phyloP scores from a whole-genome alignment of 495 filamentous ascomycete species.

The Annulohypoxylon maeteangense region DNA sequence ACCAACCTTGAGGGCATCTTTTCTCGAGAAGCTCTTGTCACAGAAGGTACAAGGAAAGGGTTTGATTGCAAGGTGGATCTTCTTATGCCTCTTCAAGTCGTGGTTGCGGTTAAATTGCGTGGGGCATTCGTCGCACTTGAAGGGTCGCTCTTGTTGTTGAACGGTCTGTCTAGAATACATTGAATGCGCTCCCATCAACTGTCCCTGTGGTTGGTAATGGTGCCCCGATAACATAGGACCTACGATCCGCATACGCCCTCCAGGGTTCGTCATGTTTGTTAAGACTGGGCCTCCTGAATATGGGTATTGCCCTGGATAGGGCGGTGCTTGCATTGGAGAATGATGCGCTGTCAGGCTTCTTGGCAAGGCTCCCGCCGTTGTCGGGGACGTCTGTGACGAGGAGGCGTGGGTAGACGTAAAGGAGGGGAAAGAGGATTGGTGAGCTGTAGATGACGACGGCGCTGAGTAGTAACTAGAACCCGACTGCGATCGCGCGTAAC shows the following conservation, averaged over 20 bases:
- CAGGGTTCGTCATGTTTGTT: slow-evolving; percentile 80
- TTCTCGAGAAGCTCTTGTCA: slow-evolving; percentile 96
- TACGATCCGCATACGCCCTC: slow-evolving; percentile 73
- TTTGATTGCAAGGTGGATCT: slow-evolving; percentile 95
- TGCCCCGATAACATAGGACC: slow-evolving; percentile 61
- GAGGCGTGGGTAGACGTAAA: slow-evolving; percentile 62
- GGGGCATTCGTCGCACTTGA: slow-evolving; percentile 92
- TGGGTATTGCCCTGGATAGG: slow-evolving; percentile 45
- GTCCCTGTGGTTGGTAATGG: slow-evolving; percentile 62
- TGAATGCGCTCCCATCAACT: slow-evolving; percentile 66
- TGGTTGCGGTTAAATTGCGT: slow-evolving; percentile 98
- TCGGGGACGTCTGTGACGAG: slow-evolving; percentile 68
- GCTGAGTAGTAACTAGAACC: slow-evolving; percentile 63
- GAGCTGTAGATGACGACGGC: slow-evolving; percentile 70
- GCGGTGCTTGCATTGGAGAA: slow-evolving; percentile 58
- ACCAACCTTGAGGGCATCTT: slow-evolving; percentile 94
- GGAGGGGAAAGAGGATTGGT: slow-evolving; percentile 66
- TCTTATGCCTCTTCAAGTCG: slow-evolving; percentile 93
- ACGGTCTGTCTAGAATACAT: slow-evolving; percentile 63
- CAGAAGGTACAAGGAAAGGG: slow-evolving; percentile 92
- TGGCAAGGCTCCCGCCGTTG: slow-evolving; percentile 64
- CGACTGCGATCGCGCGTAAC: slow-evolving; percentile 70
- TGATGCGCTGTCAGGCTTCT: slow-evolving; percentile 65
- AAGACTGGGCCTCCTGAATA: slow-evolving; percentile 70
- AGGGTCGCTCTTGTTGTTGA: slow-evolving; percentile 77